Evolutionary conservation across 2,329 filamentous ascomycete species (phyloP).

Genomic region (Verticillium longisporum): DNA sequence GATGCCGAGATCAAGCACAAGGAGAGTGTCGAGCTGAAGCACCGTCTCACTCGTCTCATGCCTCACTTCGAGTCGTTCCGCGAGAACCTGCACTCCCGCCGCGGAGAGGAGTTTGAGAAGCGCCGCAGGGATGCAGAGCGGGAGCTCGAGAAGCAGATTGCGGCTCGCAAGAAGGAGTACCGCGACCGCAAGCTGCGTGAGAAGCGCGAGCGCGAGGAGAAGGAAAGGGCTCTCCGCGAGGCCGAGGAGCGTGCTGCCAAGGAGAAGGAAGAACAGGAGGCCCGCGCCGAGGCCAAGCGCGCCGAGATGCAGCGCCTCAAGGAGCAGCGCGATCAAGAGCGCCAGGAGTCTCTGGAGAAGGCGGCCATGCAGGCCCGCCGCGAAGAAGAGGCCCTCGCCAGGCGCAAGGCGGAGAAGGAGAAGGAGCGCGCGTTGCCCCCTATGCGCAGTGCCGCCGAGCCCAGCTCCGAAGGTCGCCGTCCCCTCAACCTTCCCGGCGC

Average conservation of each 20-base stretch:
- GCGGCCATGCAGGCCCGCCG: conserved; percentile 67
- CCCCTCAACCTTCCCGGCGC: conserved; percentile 22
- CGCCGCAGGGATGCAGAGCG: conserved; percentile 85
- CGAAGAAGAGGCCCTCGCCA: conserved; percentile 82
- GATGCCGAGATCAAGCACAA: conserved; percentile 85
- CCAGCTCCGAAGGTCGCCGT: conserved; percentile 14
- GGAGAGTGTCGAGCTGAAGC: conserved; percentile 87
- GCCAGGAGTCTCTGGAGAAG: conserved; percentile 61
- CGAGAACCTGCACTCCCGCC: conserved; percentile 73
- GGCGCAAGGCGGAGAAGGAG: conserved; percentile 61
- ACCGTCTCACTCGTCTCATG: conserved; percentile 80
- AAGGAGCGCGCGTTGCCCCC: conserved; percentile 28
- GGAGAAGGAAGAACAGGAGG: conserved; percentile 81
- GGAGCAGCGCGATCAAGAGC: conserved; percentile 59
- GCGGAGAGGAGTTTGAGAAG: conserved; percentile 93
- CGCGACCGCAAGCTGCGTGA: conserved; percentile 77
- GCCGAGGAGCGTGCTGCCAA: conserved; percentile 75
- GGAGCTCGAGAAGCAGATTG: conserved; percentile 89
- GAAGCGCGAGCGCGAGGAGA: conserved; percentile 77
- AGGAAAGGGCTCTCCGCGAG: conserved; percentile 69
- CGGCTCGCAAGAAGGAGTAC: conserved; percentile 78
- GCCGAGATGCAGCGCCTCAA: conserved; percentile 60
- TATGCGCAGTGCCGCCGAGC: conserved; percentile 27
- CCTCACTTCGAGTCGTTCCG: conserved; percentile 80
- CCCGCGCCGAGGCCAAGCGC: conserved; percentile 73